Percentiles rank a stretch among this genome's conserved stretches.
phyloP scores from a whole-genome alignment of 805 yeast species.

The Sugiyamaella floridensis region DNA sequence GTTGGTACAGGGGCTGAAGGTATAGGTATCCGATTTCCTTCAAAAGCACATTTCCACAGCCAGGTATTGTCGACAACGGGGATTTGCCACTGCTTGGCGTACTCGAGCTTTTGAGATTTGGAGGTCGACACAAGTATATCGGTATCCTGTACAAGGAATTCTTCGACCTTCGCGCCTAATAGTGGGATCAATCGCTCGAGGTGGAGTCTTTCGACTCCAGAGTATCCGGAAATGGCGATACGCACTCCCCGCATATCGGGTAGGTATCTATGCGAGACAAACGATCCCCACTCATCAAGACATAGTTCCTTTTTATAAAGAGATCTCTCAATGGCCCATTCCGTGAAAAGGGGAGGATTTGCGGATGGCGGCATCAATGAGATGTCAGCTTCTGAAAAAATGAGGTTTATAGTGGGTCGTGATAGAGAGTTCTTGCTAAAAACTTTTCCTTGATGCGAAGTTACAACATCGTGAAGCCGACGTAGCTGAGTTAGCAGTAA shows the following conservation, averaged over 20 bases:
- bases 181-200: conserved; percentile 52
- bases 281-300: conserved; percentile 56
- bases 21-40: conserved; percentile 20
- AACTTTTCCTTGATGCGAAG: conserved; percentile 41
- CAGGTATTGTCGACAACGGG: conserved; percentile 34
- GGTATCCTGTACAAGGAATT: conserved; percentile 42
- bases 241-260: conserved; percentile 24
- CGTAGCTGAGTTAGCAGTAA: conserved; percentile 25
- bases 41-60: conserved; percentile 33
- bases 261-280: conserved; percentile 28
- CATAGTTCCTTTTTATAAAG: conserved; percentile 46
- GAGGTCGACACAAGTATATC: conserved; percentile 45
- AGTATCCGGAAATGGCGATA: conserved; percentile 63
- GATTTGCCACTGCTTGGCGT: conserved; percentile 32
- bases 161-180: conserved; percentile 46
- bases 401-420: conserved; percentile 15
- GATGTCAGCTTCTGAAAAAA: conserved; percentile 26
- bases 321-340: conserved; percentile 75
- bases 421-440: neutral
- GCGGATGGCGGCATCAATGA: conserved; percentile 16
- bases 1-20: neutral
- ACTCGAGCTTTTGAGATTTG: conserved; percentile 24
- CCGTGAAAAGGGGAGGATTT: conserved; percentile 46
- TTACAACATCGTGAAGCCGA: conserved; percentile 38
- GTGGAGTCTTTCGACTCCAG: conserved; percentile 71